These are phyloP conservation scores for Fusarium transvaalense DNA, from an alignment of 2,329 filamentous ascomycete species.

Conservation along the genomic window DNA sequence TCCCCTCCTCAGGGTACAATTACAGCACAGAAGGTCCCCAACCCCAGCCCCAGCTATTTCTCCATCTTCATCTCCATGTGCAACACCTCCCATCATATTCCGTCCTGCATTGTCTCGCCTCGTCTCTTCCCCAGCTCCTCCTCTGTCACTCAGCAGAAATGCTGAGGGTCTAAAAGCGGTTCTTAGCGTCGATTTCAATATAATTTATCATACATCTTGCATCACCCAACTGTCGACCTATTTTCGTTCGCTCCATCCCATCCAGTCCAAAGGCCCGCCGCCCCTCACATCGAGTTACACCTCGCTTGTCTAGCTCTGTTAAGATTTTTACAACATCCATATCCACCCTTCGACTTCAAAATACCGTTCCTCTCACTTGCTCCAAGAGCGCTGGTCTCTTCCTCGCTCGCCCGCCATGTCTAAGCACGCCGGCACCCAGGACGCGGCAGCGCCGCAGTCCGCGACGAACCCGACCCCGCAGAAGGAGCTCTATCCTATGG, in stretches of 20 bases:
- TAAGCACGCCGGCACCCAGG: conserved; percentile 42
- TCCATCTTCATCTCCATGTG: conserved; percentile 23
- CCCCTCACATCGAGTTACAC: conserved; percentile 27
- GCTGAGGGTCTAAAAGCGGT: conserved; percentile 15
- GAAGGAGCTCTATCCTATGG: conserved; percentile 76
- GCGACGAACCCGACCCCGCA: conserved; percentile 44
- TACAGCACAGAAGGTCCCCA: conserved; percentile 20
- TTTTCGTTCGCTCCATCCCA: conserved; percentile 10
- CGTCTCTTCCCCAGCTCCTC: conserved; percentile 3
- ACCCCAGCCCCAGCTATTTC: conserved; percentile 40
- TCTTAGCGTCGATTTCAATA: conserved; percentile 17
- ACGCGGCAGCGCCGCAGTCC: conserved; percentile 45
- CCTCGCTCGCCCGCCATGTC: conserved; percentile 37
- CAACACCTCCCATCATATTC: neutral
- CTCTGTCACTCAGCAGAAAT: conserved; percentile 13
- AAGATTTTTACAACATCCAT: conserved; percentile 24
- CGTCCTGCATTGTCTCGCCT: conserved; percentile 9
- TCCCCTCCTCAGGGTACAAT: conserved; percentile 23
- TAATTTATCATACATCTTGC: conserved; percentile 7
- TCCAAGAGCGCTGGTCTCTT: conserved; percentile 25
- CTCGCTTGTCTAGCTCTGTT: conserved; percentile 26
- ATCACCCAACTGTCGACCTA: neutral
- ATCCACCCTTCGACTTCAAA: conserved; percentile 15
- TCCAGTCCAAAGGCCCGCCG: conserved; percentile 18
- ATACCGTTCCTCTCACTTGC: neutral